Percentiles rank a stretch among this genome's conserved stretches.
These are phyloP conservation scores for Solanum hybrid DNA, from an alignment of 305 asterid species.

Conservation along the genomic window DNA sequence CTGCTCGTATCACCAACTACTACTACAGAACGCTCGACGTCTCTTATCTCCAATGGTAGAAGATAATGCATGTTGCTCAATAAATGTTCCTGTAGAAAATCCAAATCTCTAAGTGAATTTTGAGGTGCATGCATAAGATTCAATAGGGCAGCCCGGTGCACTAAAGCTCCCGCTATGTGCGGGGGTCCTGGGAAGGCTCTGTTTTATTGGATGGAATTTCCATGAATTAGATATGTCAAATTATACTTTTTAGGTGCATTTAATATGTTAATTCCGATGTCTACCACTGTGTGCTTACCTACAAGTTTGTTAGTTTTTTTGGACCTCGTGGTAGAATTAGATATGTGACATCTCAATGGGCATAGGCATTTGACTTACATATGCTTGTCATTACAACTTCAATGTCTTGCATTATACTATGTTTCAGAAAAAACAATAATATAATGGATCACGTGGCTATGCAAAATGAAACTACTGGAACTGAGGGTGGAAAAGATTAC, in stretches of 20 bases:
- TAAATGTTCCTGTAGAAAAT: background rate
- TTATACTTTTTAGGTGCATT: background rate
- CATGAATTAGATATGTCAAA: too few species aligned
- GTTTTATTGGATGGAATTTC: too few species aligned
- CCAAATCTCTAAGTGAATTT: background rate
- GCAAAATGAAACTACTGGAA: too few species aligned
- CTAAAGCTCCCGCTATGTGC: too few species aligned
- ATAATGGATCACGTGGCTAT: background rate
- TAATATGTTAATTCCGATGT: background rate
- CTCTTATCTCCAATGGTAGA: too few species aligned
- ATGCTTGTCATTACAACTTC: background rate
- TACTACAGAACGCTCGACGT: background rate
- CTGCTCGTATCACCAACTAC: constrained; percentile 3
- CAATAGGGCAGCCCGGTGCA: too few species aligned
- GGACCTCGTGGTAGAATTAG: background rate
- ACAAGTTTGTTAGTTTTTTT: background rate
- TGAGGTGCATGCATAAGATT: too few species aligned
- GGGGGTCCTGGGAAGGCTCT: too few species aligned
- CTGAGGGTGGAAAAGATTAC: background rate
- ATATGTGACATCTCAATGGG: background rate
- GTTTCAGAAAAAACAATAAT: background rate
- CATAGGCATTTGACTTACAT: background rate
- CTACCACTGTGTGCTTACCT: background rate
- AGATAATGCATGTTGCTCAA: background rate
- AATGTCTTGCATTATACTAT: background rate